phyloP scores from a whole-genome alignment of 352 stramenopile species.

The Globisporangium irregulare region DNA sequence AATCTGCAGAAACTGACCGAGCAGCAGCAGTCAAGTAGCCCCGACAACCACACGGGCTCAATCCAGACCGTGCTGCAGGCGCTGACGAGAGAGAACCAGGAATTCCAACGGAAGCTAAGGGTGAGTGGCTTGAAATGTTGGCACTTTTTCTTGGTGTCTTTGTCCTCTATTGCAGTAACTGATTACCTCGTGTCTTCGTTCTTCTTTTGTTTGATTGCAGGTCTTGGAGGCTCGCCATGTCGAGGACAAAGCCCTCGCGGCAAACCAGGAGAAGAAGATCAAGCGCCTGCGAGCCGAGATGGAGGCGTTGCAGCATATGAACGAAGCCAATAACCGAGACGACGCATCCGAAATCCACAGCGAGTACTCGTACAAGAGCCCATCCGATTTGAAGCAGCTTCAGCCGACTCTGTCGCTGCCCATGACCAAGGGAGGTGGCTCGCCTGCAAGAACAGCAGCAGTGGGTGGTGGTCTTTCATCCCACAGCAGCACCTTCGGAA shows the following conservation, averaged over 20 bases:
- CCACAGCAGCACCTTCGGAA: neutral
- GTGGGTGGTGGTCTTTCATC: slow-evolving; percentile 4
- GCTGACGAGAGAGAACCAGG: slow-evolving; percentile 67
- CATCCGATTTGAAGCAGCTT: slow-evolving; percentile 11
- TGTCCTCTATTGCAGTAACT: neutral
- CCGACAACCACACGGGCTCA: slow-evolving; percentile 17
- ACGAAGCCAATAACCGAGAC: slow-evolving; percentile 36
- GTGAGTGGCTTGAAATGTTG: slow-evolving; percentile 17
- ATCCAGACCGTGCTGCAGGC: slow-evolving; percentile 51
- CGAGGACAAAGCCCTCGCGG: slow-evolving; percentile 53
- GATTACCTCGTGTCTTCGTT: neutral
- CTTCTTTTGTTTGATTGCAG: slow-evolving; percentile 16
- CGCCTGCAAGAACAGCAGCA: neutral
- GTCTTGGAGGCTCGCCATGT: slow-evolving; percentile 56
- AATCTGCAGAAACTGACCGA: slow-evolving; percentile 59
- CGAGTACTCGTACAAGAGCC: slow-evolving; percentile 17
- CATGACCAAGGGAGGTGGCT: neutral
- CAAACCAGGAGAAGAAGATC: slow-evolving; percentile 64
- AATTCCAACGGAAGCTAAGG: slow-evolving; percentile 57
- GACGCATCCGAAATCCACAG: slow-evolving; percentile 23
- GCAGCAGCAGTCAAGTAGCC: slow-evolving; percentile 20
- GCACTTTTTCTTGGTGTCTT: neutral
- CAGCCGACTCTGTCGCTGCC: slow-evolving; percentile 8
- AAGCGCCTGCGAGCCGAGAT: slow-evolving; percentile 69
- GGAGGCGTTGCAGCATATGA: slow-evolving; percentile 74